Percentiles rank a stretch among this genome's conserved stretches.
Conservation (phyloP, 179 eudicot genomes). For the Camellia oleifera region DNA sequence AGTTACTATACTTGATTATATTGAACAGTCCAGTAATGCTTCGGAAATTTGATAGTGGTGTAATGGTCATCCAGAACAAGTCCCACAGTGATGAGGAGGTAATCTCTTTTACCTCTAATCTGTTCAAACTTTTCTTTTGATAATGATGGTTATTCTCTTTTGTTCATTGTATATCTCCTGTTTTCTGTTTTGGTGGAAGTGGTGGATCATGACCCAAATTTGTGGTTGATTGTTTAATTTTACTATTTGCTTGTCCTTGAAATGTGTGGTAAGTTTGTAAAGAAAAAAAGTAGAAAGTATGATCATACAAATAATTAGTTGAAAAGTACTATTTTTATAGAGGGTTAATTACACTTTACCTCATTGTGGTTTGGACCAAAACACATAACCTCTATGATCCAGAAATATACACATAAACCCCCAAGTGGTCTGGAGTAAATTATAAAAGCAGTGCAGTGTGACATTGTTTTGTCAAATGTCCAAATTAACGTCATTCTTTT, state of each 20-base stretch:
- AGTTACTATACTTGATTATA: conserved; percentile 9
- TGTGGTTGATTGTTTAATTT: not conserved
- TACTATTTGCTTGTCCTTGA: not conserved
- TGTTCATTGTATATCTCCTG: not conserved
- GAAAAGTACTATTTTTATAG: too few relatives aligned
- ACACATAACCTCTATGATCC: too few relatives aligned
- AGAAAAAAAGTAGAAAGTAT: not conserved
- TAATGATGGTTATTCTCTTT: not conserved
- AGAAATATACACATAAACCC: too few relatives aligned
- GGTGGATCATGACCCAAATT: not conserved
- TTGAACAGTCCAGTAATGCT: conserved; percentile 76
- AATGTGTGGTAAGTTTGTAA: not conserved
- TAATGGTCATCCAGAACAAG: conserved; percentile 89
- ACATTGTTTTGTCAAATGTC: too few relatives aligned
- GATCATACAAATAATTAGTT: too few relatives aligned
- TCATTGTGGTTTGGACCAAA: too few relatives aligned
- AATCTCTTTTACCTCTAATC: conserved; percentile 11
- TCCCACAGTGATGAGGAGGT: conserved; percentile 93
- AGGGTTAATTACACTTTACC: too few relatives aligned
- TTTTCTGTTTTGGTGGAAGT: not conserved
- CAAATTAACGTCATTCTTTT: too few relatives aligned
- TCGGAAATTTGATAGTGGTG: conserved; percentile 94
- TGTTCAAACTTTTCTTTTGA: conserved; percentile 4
- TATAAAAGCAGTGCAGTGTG: too few relatives aligned
- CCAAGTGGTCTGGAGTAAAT: too few relatives aligned